phyloP scores from a whole-genome alignment of 345 rosid species.

The Orychophragmus violaceus region DNA sequence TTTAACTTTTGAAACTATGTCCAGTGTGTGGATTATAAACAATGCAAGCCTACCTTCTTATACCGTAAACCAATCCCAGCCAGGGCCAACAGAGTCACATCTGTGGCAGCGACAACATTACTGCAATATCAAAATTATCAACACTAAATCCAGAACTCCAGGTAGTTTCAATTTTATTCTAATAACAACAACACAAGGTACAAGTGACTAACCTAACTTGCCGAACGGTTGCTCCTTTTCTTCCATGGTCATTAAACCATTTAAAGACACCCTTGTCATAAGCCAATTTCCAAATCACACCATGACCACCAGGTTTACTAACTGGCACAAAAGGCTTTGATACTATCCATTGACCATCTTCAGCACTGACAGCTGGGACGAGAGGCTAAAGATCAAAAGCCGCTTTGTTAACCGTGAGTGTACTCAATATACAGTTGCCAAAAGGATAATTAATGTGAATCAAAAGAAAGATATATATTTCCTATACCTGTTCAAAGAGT shows the following conservation, averaged over 20 bases:
- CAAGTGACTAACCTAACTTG: slow-evolving; percentile 77
- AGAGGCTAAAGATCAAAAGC: slow-evolving; percentile 58
- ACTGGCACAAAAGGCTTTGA: slow-evolving; percentile 69
- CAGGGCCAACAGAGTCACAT: slow-evolving; percentile 82
- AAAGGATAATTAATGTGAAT: neutral
- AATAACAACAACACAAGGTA: neutral
- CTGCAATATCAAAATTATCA: slow-evolving; percentile 41
- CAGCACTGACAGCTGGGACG: slow-evolving; percentile 74
- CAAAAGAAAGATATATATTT: neutral
- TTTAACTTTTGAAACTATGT: neutral
- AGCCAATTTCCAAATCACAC: slow-evolving; percentile 96
- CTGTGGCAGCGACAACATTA: slow-evolving; percentile 91
- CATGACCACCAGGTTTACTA: slow-evolving; percentile 97
- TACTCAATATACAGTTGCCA: neutral
- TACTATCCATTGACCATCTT: slow-evolving; percentile 83
- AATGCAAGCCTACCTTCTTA: slow-evolving; percentile 48
- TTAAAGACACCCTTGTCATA: slow-evolving; percentile 76
- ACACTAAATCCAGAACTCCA: slow-evolving; percentile 11
- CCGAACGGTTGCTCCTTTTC: slow-evolving; percentile 86
- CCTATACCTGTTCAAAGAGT: slow-evolving; percentile 82
- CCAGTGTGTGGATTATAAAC: neutral
- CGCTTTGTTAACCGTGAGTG: neutral
- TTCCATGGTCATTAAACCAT: slow-evolving; percentile 78
- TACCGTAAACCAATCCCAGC: slow-evolving; percentile 80
- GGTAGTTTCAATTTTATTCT: neutral